Evolutionary conservation across 2,329 filamentous ascomycete species (phyloP), one percentile per base, ranked within the genome.

Genomic region (Ceratocystis albifundus): DNA sequence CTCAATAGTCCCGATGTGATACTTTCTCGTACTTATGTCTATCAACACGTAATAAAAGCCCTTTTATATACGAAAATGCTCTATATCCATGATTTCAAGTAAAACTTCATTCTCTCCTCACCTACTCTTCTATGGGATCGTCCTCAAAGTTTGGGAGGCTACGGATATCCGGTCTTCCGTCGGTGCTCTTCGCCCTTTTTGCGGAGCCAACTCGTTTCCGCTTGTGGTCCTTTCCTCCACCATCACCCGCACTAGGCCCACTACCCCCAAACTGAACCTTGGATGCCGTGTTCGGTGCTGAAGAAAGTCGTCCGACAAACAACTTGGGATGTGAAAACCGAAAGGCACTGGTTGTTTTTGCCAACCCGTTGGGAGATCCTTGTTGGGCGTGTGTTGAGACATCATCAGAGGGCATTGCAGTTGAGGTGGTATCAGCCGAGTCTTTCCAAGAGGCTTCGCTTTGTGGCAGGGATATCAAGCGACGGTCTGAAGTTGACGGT

Each of bases 91-190:
- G 36, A 3, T 15, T 25, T 15, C 15, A 53, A 53, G 48, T 28
- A 15, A 25, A 28, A 53, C 48, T 4, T 20, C 15, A 15, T 25
- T 25, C n/a, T 53, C 1, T 4, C 7, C 48, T 15, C 48, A 53
- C 15, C 62, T 50, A 30, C 32, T 68, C 63, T 22, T 68, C 64
- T 3, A 68, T 65, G 17, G 59, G 63, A 59, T 63, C 59, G 20
- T 61, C 64, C 17, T 65, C 48, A 48, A 63, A 68, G n/a, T 68
- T 61, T 20, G 64, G 66, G 17, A 65, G 30, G 57, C 59, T 59
- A n/a, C 66, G 66, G 36, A 68, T 68, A 57, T 68, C 61, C 41
- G 48, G 44, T 20, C 64, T 62, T 6, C 61, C 48, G 22, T 64
- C 64, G 4, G 22, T 55, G 10, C 44, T 59, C 59, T 61, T 67